Evolutionary conservation across 306 rosid species (phyloP), one percentile per base, ranked within the genome.

Genomic region (Clitoria ternatea): DNA sequence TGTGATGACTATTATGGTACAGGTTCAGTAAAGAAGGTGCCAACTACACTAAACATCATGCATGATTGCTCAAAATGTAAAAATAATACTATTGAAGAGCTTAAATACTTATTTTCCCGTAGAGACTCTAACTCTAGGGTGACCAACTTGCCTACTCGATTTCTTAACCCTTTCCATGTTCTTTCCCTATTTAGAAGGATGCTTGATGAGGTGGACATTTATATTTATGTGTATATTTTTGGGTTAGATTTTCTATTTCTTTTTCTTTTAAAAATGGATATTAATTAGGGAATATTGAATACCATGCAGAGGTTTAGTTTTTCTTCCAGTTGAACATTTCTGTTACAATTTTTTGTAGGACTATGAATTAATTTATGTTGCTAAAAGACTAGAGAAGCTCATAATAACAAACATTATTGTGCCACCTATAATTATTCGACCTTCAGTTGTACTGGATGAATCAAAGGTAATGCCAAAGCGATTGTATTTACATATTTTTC

Each of bases 341-440:
- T 40, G 52, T 74, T 29, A 53, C 53, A 32, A 76, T 54, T 62
- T 80, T 65, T 65, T 84, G 74, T 79, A 94, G 98, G 98, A 94
- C 50, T 90, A 94, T 45, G 91, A 85, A 78, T 77, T 93, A 78
- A 90, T 94, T 78, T 78, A 81, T 83, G 81, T 93, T 55, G 80
- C 85, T 33, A 81, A 80, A 70, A 82, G 94, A 80, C 98, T 97
- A n/a, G 97, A 90, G 85, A 90, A 85, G 56, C 86, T 90, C 62
- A 84, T 90, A 11, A 48, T 78, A 53, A 85, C 85, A 67, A 85
- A 74, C 73, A 73, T 94, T 52, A 72, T 88, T 4, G 98, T 94
- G 83, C 96, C 98, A 60, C 98, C 98, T 60, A 78, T 87, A 61
- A 75, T 89, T 39, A 86, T 89, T 79, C 97, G 97, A 72, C 98